Evolutionary conservation across 768 basidiomycete species (phyloP).

Genomic region (Mycena vitilis): DNA sequence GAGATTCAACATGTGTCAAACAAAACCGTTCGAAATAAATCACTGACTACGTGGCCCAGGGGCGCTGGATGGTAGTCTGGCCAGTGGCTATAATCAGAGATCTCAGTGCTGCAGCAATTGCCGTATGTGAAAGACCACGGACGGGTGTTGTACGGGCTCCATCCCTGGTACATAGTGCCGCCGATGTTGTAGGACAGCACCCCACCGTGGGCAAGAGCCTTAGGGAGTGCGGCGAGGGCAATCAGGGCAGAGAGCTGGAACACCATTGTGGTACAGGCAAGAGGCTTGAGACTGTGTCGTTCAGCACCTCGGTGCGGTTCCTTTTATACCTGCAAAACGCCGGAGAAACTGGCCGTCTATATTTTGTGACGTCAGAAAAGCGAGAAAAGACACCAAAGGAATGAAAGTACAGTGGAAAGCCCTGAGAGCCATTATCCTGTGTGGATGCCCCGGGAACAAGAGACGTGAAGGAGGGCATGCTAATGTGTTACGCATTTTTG

Average conservation of each 20-base stretch:
- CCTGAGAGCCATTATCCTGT: no score
- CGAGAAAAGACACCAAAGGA: background rate
- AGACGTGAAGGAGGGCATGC: background rate
- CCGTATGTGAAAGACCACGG: background rate
- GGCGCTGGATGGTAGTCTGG: constrained; percentile 56
- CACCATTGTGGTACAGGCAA: constrained; percentile 19
- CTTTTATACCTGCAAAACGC: constrained; percentile 19
- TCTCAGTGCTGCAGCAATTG: background rate
- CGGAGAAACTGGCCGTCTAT: constrained; percentile 19
- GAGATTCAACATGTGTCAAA: no score
- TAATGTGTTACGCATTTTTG: background rate
- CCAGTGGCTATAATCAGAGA: constrained; percentile 41
- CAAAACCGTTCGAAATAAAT: no score
- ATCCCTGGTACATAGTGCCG: constrained; percentile 55
- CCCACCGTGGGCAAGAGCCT: constrained; percentile 56
- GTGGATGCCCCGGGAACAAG: no score
- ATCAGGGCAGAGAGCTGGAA: constrained; percentile 43
- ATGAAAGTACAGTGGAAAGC: background rate
- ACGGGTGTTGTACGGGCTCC: constrained; percentile 55
- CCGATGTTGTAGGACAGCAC: constrained; percentile 55
- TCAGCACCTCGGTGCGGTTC: background rate
- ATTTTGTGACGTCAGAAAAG: constrained; percentile 4
- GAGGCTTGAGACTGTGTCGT: constrained; percentile 4
- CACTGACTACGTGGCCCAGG: constrained; percentile 57
- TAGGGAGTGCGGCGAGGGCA: constrained; percentile 41